phyloP scores from a whole-genome alignment of 768 basidiomycete genomes.

The Amanita rubescens region DNA sequence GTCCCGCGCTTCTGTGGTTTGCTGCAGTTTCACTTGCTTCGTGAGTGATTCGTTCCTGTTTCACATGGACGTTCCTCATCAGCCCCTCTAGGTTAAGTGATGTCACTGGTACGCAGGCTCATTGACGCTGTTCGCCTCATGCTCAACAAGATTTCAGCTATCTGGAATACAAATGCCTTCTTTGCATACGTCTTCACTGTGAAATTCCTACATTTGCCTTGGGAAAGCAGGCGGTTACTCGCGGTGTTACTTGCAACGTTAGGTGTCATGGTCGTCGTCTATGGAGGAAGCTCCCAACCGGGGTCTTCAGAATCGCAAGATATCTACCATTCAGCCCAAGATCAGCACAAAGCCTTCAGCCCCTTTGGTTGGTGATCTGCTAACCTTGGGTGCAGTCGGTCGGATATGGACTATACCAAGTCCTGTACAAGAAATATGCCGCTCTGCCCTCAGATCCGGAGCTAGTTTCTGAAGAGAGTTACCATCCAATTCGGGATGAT shows the following conservation, averaged over 20 bases:
- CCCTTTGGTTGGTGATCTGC: constrained; percentile 63
- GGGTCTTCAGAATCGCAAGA: constrained; percentile 8
- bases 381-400: constrained; percentile 70
- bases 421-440: constrained; percentile 75
- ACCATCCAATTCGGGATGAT: constrained; percentile 36
- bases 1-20: constrained; percentile 72
- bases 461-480: constrained; percentile 31
- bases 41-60: constrained; percentile 37
- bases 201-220: constrained; percentile 51
- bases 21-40: constrained; percentile 59
- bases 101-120: constrained; percentile 50
- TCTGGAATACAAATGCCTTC: constrained; percentile 89
- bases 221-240: constrained; percentile 55
- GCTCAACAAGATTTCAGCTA: constrained; percentile 27
- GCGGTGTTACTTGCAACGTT: constrained; percentile 76
- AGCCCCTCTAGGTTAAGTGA: constrained; percentile 56
- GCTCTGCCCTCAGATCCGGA: constrained; percentile 64
- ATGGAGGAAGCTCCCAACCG: constrained; percentile 50
- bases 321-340: constrained; percentile 10
- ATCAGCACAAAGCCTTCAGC: constrained; percentile 29
- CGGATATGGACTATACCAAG: constrained; percentile 73
- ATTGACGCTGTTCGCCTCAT: constrained; percentile 5
- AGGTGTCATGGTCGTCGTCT: constrained; percentile 77
- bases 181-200: constrained; percentile 88
- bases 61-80: constrained; percentile 4